These are phyloP conservation scores for Saccharum hybrid DNA, from an alignment of 202 grass and related monocot genomes.

Conservation along the genomic window DNA sequence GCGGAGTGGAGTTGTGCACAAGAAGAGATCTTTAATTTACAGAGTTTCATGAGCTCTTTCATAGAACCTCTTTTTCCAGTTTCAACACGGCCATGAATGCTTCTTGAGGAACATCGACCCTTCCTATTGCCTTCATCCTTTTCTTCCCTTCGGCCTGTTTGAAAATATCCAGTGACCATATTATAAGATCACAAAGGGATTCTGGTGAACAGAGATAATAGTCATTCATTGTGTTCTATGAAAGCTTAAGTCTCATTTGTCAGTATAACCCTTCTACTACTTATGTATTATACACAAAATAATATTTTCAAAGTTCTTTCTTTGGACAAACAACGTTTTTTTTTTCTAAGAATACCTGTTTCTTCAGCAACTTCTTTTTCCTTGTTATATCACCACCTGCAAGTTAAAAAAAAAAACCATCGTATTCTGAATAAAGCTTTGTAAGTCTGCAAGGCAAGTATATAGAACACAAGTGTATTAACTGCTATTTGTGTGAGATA, in stretches of 20 bases:
- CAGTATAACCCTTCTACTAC: not conserved
- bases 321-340: not conserved
- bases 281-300: not conserved
- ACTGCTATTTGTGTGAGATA: not conserved
- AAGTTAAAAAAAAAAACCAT: conserved; percentile 54
- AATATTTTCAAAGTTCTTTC: not conserved
- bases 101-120: conserved; percentile 96
- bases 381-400: conserved; percentile 94
- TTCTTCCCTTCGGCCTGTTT: conserved; percentile 97
- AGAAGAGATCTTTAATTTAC: conserved; percentile 10
- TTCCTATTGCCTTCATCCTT: conserved; percentile 96
- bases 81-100: conserved; percentile 97
- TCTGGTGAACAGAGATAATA: conserved; percentile 7
- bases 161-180: conserved; percentile 17
- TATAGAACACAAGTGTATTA: conserved; percentile 22
- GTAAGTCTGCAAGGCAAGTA: conserved; percentile 12
- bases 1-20: not conserved
- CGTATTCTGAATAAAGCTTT: conserved; percentile 28
- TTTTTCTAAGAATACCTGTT: conserved; percentile 65
- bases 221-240: not conserved
- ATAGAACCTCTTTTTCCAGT: conserved; percentile 95
- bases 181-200: conserved; percentile 11
- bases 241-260: conserved; percentile 15
- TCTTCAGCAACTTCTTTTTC: conserved; percentile 97
- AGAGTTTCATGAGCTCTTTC: conserved; percentile 14